Conservation (phyloP, 306 rosid species). For the Dicorynia guianensis region DNA sequence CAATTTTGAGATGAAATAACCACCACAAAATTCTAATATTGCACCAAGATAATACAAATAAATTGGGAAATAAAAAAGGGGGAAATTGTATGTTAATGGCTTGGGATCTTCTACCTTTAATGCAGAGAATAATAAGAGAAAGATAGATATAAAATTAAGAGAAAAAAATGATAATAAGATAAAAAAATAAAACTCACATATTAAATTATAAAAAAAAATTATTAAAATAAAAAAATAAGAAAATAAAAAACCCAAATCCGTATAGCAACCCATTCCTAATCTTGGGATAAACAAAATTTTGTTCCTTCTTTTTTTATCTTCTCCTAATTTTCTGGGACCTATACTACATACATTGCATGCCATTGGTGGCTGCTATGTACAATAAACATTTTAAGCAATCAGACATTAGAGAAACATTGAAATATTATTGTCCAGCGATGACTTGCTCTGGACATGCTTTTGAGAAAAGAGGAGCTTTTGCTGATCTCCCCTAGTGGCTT, state of each 20-base stretch:
- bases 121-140: no score
- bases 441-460: slow-evolving; percentile 37
- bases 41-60: background rate
- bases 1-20: background rate
- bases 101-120: background rate
- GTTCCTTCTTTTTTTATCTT: background rate
- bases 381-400: background rate
- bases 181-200: no score
- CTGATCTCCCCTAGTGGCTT: slow-evolving; percentile 60
- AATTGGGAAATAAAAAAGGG: background rate
- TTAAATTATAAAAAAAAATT: no score
- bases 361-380: background rate
- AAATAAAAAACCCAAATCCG: no score
- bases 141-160: no score
- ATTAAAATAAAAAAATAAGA: no score
- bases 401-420: background rate
- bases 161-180: no score
- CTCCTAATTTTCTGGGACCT: background rate
- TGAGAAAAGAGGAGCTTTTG: slow-evolving; percentile 45
- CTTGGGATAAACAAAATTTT: no score
- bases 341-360: background rate
- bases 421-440: background rate
- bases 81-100: background rate
- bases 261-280: no score
- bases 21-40: background rate